Evolutionary conservation across 257 asterid species (phyloP), one percentile per base, ranked within the genome.

Genomic region (Vinca minor): DNA sequence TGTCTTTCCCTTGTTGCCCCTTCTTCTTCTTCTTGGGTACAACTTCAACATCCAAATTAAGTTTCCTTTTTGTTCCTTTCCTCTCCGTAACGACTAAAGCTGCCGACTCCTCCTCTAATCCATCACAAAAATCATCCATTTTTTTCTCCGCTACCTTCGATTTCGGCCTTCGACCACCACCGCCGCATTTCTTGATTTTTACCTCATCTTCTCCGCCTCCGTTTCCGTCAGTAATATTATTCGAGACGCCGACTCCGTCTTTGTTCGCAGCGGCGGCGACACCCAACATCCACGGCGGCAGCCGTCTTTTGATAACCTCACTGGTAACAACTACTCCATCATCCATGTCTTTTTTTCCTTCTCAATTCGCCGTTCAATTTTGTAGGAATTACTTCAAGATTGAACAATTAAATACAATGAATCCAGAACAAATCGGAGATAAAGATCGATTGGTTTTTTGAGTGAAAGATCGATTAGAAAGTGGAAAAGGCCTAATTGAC

Each of bases 251-350:
- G 8, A 4, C 21, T 9, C 14, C 20, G 14, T 4, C 50, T 34
- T 21, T 31, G 39, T 31, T n/a, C n/a, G n/a, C 25, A 11, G 20
- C 35, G 47, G 50, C 15, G 50, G 35, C 12, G 48, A 67, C 59
- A 1, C 68, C 60, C 25, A 38, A 57, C 77, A 73, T 73, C 77
- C 77, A 73, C 2, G 41, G 52, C 0, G 77, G 77, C n/a, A 73
- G 65, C 25, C 65, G 68, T 57, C 77, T 72, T 32, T 50, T 66
- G 18, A 13, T 31, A 64, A 29, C 21, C 1, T 54, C 60, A 7
- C 14, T 54, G 28, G 60, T 26, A 54, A 5, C 38, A 54, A 28
- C 10, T 54, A 28, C 10, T 54, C 60, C 60, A 29, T 13, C 39
- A 42, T 13, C 47, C 60, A 54, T 54, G 28, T 2, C 7, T 54